phyloP scores from a whole-genome alignment of 306 rosid genomes.

The Alnus glutinosa region DNA sequence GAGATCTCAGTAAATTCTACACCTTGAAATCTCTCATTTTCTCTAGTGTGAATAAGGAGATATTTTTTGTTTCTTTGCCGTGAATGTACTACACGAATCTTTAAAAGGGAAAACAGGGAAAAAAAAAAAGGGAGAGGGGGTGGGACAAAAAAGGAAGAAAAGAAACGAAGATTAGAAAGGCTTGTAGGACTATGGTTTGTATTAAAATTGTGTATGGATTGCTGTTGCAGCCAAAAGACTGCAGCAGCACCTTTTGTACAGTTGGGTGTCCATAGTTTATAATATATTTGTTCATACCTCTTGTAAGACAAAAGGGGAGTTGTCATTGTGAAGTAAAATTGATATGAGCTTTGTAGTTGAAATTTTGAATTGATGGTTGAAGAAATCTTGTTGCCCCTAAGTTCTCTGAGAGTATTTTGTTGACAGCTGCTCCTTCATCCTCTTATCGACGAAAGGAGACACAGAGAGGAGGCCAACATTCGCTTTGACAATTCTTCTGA shows the following conservation, averaged over 20 bases:
- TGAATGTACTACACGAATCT: conserved; percentile 22
- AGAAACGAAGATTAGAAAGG: conserved; percentile 21
- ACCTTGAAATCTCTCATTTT: conserved; percentile 50
- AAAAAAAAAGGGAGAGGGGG: no score
- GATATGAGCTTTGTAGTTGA: background rate
- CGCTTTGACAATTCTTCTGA: no score
- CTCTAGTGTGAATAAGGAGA: conserved; percentile 63
- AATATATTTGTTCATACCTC: conserved; percentile 12
- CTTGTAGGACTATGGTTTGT: conserved; percentile 25
- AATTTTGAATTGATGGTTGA: background rate
- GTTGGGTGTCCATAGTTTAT: background rate
- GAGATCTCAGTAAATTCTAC: conserved; percentile 84
- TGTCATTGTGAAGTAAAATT: background rate
- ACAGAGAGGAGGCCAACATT: no score
- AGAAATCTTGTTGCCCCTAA: background rate
- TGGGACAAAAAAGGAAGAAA: background rate
- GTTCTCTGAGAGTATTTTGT: no score
- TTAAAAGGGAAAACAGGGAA: background rate
- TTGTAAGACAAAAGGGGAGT: background rate
- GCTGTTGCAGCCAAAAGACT: conserved; percentile 38
- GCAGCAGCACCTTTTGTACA: conserved; percentile 56
- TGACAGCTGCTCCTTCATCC: no score
- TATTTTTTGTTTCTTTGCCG: conserved; percentile 21
- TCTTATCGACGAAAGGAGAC: no score
- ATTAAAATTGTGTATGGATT: conserved; percentile 33